Conservation (phyloP, 164 flowering plant genomes). For the Vitis cinerea region DNA sequence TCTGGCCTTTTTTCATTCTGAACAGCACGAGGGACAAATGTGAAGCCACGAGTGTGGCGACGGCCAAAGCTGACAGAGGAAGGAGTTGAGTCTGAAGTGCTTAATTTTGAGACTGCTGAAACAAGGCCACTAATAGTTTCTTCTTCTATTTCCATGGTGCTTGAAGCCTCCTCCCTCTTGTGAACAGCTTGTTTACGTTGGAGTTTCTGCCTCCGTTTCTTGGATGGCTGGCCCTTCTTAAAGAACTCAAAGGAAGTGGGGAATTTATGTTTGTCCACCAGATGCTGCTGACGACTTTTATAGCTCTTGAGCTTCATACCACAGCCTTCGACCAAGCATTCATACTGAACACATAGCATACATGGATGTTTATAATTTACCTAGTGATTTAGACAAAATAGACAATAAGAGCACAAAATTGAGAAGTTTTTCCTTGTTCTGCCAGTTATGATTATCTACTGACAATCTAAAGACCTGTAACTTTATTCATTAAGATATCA, state of each 20-base stretch:
- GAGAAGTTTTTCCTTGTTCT: neutral
- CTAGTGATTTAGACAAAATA: neutral
- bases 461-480: neutral
- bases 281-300: conserved; percentile 82
- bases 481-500: too few relatives aligned
- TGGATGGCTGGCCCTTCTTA: conserved; percentile 70
- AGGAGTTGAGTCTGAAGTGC: conserved; percentile 75
- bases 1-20: conserved; percentile 43
- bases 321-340: conserved; percentile 95
- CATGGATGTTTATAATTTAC: neutral
- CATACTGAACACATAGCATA: conserved; percentile 54
- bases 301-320: conserved; percentile 76
- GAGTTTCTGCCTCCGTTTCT: conserved; percentile 67
- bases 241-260: conserved; percentile 82
- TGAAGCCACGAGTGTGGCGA: conserved; percentile 65
- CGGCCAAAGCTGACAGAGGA: conserved; percentile 84
- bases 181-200: conserved; percentile 38
- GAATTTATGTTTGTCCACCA: conserved; percentile 86
- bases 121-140: conserved; percentile 60
- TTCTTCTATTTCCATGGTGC: conserved; percentile 71
- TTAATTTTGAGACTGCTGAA: conserved; percentile 72
- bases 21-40: conserved; percentile 73
- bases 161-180: conserved; percentile 34
- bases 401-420: neutral
- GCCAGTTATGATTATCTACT: neutral